Conservation (phyloP, 31 red algal species). For the Porphyra umbilicalis region DNA sequence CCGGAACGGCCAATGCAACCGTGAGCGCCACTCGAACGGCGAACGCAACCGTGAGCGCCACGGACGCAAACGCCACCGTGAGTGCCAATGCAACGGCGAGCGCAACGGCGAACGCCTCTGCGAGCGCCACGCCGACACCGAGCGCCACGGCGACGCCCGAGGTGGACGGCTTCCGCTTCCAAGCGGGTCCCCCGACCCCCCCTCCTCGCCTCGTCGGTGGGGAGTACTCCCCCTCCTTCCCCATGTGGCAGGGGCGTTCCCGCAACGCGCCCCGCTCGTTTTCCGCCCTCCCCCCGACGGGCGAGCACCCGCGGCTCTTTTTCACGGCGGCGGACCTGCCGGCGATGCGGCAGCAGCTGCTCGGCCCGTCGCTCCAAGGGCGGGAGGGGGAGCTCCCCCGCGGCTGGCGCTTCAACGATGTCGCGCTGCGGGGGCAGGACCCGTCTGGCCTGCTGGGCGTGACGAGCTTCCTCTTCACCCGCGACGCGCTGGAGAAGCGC, state of each 20-base stretch:
- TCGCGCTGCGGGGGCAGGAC: not conserved
- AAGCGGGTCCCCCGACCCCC: too few relatives aligned
- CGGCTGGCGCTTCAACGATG: not conserved
- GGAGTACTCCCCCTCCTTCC: too few relatives aligned
- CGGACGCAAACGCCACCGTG: too few relatives aligned
- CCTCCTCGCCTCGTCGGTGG: too few relatives aligned
- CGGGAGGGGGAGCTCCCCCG: not conserved
- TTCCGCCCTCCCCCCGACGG: not conserved
- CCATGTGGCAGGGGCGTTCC: not conserved
- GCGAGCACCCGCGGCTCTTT: conserved; percentile 6
- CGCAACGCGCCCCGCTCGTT: not conserved
- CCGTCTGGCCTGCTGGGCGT: not conserved
- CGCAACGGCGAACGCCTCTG: too few relatives aligned
- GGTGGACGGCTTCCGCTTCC: too few relatives aligned
- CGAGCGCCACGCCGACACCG: too few relatives aligned
- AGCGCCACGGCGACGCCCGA: too few relatives aligned
- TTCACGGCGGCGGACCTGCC: conserved; percentile 1
- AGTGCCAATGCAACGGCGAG: too few relatives aligned
- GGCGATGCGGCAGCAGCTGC: not conserved
- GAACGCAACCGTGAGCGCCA: too few relatives aligned
- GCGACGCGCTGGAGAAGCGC: not conserved
- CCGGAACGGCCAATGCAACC: too few relatives aligned
- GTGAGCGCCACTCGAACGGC: too few relatives aligned
- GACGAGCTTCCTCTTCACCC: not conserved
- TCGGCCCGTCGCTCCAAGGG: not conserved